phyloP scores from a whole-genome alignment of 2,329 filamentous ascomycete genomes.

The Verticillium tricorpus region DNA sequence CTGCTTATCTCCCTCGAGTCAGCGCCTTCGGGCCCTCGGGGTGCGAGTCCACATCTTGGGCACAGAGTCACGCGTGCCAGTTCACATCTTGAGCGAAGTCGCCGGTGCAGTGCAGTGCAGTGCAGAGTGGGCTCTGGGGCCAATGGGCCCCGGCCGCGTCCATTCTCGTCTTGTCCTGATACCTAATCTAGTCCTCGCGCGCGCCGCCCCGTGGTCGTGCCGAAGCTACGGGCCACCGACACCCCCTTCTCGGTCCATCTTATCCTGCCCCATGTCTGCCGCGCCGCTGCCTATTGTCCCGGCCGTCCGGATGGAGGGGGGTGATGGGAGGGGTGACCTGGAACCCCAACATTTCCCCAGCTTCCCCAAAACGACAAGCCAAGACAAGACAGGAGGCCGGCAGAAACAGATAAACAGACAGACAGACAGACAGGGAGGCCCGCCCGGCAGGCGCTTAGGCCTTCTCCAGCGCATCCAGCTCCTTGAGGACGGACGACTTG shows the following conservation, averaged over 20 bases:
- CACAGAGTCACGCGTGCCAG: no score
- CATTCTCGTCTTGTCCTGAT: background rate
- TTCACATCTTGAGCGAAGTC: no score
- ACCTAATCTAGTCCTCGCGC: background rate
- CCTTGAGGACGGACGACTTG: slow-evolving; percentile 77
- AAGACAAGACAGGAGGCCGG: no score
- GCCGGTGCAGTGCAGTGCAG: no score
- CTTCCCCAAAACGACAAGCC: background rate
- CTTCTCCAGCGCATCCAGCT: slow-evolving; percentile 59
- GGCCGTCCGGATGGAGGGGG: background rate
- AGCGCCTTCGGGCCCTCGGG: no score
- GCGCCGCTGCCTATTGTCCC: background rate
- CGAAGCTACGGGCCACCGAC: background rate
- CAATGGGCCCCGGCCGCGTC: background rate
- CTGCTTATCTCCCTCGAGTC: no score
- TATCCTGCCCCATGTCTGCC: background rate
- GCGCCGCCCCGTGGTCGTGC: background rate
- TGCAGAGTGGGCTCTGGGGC: no score
- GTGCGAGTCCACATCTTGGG: no score
- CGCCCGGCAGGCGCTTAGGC: background rate
- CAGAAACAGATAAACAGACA: no score
- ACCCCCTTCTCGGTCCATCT: background rate
- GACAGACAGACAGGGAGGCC: no score
- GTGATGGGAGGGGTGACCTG: background rate
- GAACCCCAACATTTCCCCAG: background rate